Conservation (phyloP, 2,329 filamentous ascomycete genomes). For the Aspergillus clavatus region DNA sequence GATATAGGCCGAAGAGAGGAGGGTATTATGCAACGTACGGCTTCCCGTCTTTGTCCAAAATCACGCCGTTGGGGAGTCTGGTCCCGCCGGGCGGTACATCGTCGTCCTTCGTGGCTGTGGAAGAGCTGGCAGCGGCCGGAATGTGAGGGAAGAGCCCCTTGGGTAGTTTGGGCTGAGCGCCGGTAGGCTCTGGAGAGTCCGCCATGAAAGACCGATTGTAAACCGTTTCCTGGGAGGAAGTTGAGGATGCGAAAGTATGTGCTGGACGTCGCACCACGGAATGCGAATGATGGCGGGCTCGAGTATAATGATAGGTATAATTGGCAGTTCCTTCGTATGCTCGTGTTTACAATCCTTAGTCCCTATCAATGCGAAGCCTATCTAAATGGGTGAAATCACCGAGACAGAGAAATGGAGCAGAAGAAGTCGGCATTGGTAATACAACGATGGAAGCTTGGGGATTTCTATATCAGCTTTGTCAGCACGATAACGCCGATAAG, state of each 20-base stretch:
- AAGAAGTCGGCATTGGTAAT: not conserved
- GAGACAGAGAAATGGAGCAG: not conserved
- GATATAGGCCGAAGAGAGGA: not conserved
- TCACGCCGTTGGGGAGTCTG: slow-evolving; percentile 43
- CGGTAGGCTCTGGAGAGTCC: slow-evolving; percentile 19
- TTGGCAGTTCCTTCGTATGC: too few species aligned
- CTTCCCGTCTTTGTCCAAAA: slow-evolving; percentile 48
- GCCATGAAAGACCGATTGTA: slow-evolving; percentile 10
- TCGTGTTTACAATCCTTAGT: too few species aligned
- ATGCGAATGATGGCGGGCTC: not conserved
- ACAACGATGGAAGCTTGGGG: not conserved
- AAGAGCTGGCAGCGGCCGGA: slow-evolving; percentile 11
- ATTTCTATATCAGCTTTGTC: slow-evolving; percentile 1
- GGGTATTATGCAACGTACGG: slow-evolving; percentile 38
- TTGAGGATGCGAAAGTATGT: not conserved
- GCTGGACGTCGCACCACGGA: not conserved
- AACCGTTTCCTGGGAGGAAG: too few species aligned
- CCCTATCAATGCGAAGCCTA: too few species aligned
- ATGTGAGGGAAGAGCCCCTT: slow-evolving; percentile 14
- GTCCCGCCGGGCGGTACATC: slow-evolving; percentile 17
- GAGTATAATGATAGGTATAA: too few species aligned
- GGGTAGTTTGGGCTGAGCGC: slow-evolving; percentile 9
- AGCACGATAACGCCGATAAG: not conserved
- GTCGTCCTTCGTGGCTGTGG: slow-evolving; percentile 20
- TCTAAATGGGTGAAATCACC: too few species aligned